A percentile compares a stretch with the other conserved stretches of the same genome.
These are phyloP conservation scores for Xerocomus brunneocitrinus DNA, from an alignment of 768 basidiomycete species.

Conservation along the genomic window DNA sequence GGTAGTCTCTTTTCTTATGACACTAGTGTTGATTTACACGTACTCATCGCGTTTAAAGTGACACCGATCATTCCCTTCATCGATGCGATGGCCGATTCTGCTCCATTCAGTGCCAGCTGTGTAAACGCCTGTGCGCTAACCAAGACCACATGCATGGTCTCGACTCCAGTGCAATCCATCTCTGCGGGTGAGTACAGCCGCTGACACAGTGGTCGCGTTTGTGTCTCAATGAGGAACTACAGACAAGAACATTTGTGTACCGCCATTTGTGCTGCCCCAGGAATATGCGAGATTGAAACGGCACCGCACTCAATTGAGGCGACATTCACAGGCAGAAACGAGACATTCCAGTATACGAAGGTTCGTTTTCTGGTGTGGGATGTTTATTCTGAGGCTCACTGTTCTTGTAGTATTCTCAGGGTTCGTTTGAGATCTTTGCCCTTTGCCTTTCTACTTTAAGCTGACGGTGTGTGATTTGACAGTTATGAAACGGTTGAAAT, in stretches of 20 bases:
- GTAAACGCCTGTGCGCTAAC: slow-evolving; percentile 47
- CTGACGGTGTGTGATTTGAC: background rate
- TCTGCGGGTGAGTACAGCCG: slow-evolving; percentile 47
- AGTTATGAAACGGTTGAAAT: slow-evolving; percentile 51
- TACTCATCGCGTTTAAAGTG: slow-evolving; percentile 30
- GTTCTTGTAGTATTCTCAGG: slow-evolving; percentile 47
- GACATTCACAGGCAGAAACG: slow-evolving; percentile 55
- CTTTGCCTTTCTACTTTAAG: background rate
- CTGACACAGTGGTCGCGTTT: background rate
- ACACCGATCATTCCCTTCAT: slow-evolving; percentile 43
- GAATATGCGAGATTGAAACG: slow-evolving; percentile 57
- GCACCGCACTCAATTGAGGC: slow-evolving; percentile 57
- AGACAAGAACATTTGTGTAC: slow-evolving; percentile 52
- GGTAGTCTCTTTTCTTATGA: slow-evolving; percentile 24
- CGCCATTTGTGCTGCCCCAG: slow-evolving; percentile 38
- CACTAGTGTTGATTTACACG: background rate
- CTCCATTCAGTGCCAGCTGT: slow-evolving; percentile 51
- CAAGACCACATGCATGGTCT: slow-evolving; percentile 52
- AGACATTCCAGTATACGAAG: slow-evolving; percentile 64
- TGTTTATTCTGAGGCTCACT: background rate
- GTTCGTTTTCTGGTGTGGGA: slow-evolving; percentile 23
- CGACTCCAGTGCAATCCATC: slow-evolving; percentile 37
- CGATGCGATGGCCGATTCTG: slow-evolving; percentile 50
- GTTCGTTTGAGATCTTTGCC: slow-evolving; percentile 21
- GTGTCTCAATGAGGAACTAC: background rate